A percentile compares a stretch with the other conserved stretches of the same genome.
These are phyloP conservation scores for Scenedesmus sp. DNA, from an alignment of 163 green algal genomes.

Conservation along the genomic window DNA sequence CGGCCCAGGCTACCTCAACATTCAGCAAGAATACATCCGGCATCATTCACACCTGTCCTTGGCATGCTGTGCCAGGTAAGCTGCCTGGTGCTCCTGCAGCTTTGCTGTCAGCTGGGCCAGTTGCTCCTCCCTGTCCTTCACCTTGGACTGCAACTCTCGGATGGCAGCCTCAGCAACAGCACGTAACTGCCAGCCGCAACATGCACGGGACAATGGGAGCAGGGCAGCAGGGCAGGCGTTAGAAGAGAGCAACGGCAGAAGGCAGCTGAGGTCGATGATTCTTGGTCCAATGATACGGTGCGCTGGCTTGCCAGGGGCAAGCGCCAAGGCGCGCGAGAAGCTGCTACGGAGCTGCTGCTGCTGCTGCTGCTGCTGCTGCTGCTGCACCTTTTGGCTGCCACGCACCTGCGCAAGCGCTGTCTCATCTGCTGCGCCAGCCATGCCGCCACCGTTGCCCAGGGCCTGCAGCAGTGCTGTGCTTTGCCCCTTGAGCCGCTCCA, in stretches of 20 bases:
- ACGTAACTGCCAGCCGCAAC: not conserved
- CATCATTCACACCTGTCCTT: constrained; percentile 42
- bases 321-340: too few relatives aligned
- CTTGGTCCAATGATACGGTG: too few relatives aligned
- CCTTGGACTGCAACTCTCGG: constrained; percentile 68
- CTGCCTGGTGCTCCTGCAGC: constrained; percentile 56
- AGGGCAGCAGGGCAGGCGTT: not conserved
- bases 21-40: too few relatives aligned
- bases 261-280: too few relatives aligned
- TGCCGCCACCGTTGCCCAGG: constrained; percentile 41
- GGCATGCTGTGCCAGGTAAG: constrained; percentile 63
- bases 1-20: not conserved
- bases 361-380: not conserved
- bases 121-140: constrained; percentile 66
- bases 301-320: too few relatives aligned
- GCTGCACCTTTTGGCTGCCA: not conserved
- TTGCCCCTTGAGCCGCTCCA: constrained; percentile 69
- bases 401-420: constrained; percentile 36
- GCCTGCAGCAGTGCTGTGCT: constrained; percentile 62
- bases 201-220: not conserved
- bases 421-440: constrained; percentile 17
- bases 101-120: constrained; percentile 44
- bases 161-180: constrained; percentile 70
- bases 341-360: too few relatives aligned
- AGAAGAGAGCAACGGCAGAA: too few relatives aligned